These are phyloP conservation scores for Tetrapisispora arboricola DNA, from an alignment of 805 yeast genomes.

Conservation along the genomic window DNA sequence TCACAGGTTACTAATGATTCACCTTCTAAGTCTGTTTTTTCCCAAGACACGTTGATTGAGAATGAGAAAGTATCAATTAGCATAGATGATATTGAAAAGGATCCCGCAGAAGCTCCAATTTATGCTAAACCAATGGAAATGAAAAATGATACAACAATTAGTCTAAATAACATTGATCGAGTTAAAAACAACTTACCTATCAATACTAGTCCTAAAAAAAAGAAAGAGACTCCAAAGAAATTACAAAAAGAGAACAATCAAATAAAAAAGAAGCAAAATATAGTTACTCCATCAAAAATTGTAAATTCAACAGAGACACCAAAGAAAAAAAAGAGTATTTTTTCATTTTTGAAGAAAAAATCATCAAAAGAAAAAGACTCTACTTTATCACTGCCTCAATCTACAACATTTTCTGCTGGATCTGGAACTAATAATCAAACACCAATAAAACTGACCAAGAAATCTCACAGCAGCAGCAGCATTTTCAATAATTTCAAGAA, in stretches of 20 bases:
- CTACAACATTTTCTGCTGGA: conserved; percentile 10
- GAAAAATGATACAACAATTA: background rate
- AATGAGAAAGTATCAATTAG: background rate
- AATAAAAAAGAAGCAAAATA: background rate
- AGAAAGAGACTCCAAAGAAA: background rate
- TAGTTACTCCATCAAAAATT: background rate
- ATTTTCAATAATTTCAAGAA: conserved; percentile 21
- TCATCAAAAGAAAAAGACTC: conserved; percentile 5
- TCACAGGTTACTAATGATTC: background rate
- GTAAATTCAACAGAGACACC: background rate
- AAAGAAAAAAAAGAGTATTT: conserved; percentile 19
- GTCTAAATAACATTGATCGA: background rate
- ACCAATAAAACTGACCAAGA: conserved; percentile 17
- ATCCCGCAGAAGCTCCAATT: too few species aligned
- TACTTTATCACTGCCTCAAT: conserved; percentile 6
- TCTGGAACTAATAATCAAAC: conserved; percentile 7
- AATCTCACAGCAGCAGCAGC: conserved; percentile 24
- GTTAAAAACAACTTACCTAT: background rate
- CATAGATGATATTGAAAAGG: background rate
- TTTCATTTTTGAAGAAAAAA: conserved; percentile 24
- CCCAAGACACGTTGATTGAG: background rate
- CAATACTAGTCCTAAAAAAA: background rate
- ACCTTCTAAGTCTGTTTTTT: background rate
- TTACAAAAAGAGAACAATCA: conserved; percentile 1
- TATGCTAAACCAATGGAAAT: too few species aligned